Conservation (phyloP, 2,329 filamentous ascomycete genomes). For the Cladosporium halotolerans region DNA sequence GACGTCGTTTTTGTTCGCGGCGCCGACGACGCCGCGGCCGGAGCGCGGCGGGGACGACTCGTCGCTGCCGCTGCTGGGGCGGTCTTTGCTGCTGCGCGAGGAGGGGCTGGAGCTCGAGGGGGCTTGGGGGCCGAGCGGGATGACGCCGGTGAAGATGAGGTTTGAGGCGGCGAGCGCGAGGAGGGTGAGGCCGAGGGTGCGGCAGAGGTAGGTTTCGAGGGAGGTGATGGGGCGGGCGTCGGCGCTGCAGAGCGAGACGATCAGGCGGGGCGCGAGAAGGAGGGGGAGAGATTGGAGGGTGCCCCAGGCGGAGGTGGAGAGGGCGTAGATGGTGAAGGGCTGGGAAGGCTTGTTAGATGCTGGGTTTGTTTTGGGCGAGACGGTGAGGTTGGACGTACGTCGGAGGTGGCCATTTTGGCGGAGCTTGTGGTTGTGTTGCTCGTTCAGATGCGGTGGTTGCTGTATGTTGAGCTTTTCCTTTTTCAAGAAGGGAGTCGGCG, state of each 20-base stretch:
- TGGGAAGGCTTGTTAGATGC: constrained; percentile 16
- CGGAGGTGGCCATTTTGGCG: constrained; percentile 2
- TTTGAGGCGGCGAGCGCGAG: constrained; percentile 57
- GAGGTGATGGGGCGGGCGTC: constrained; percentile 50
- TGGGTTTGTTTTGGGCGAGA: not conserved
- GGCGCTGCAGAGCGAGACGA: constrained; percentile 54
- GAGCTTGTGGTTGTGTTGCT: not conserved
- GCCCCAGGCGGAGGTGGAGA: constrained; percentile 39
- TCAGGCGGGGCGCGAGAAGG: constrained; percentile 54
- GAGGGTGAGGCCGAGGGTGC: constrained; percentile 62
- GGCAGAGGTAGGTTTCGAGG: constrained; percentile 68
- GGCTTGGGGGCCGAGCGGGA: constrained; percentile 49
- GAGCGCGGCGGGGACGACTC: not conserved
- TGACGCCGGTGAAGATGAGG: constrained; percentile 63
- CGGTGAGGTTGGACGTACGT: not conserved
- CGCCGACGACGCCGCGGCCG: not conserved
- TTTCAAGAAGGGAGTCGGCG: not conserved
- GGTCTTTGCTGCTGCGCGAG: constrained; percentile 3
- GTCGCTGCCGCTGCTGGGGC: constrained; percentile 10
- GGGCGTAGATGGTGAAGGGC: constrained; percentile 40
- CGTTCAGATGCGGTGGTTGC: not conserved
- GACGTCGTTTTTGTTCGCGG: constrained; percentile 1
- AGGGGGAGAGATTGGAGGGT: constrained; percentile 46
- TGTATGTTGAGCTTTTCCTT: not conserved
- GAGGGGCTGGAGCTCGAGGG: not conserved